Percentiles rank a stretch among this genome's conserved stretches.
phyloP scores from a whole-genome alignment of 257 asterid genomes.

The Ligustrum vulgare region DNA sequence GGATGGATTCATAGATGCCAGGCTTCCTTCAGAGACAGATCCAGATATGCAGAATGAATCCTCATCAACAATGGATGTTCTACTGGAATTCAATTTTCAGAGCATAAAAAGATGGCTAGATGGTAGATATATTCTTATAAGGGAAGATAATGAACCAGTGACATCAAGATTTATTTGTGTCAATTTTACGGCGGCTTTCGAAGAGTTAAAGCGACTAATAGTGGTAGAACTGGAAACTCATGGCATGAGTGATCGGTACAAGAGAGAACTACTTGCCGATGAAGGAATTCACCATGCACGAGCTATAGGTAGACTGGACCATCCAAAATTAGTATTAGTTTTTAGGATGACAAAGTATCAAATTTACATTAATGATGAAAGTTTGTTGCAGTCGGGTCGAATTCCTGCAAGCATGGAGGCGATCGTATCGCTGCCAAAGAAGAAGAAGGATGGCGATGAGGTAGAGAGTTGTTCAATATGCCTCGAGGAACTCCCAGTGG shows the following conservation, averaged over 20 bases:
- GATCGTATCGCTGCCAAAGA: too few species aligned
- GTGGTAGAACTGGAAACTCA: neutral
- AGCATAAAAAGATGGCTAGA: neutral
- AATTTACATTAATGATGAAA: too few species aligned
- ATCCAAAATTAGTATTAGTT: too few species aligned
- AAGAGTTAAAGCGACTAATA: neutral
- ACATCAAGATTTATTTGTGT: neutral
- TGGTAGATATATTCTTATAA: neutral
- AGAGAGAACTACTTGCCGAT: neutral
- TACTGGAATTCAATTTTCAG: neutral
- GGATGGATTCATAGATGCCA: neutral
- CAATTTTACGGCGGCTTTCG: neutral
- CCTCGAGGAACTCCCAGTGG: neutral
- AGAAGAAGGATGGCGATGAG: neutral
- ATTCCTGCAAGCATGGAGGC: too few species aligned
- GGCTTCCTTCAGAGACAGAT: neutral
- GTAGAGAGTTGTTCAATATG: neutral
- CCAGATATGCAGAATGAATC: neutral
- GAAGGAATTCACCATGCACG: neutral
- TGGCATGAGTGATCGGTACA: neutral
- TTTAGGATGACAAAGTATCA: too few species aligned
- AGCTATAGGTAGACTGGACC: neutral
- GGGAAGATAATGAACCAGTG: neutral
- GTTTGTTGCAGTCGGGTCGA: too few species aligned
- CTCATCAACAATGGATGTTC: neutral